phyloP scores from a whole-genome alignment of 2,329 filamentous ascomycete species.

The Fusarium sublunatum region DNA sequence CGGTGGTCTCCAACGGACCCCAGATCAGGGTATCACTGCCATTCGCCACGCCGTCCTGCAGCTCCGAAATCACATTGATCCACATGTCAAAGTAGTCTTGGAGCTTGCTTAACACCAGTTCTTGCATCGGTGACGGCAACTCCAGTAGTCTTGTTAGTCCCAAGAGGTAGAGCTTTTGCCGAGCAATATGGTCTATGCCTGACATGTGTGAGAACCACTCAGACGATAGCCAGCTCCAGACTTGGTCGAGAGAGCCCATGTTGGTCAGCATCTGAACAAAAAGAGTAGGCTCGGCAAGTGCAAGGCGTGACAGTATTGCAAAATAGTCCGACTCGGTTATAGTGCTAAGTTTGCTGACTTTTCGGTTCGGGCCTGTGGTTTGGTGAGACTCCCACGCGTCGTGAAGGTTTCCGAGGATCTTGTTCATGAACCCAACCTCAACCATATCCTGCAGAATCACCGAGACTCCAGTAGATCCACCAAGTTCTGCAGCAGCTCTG shows the following conservation, averaged over 20 bases:
- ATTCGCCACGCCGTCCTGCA: constrained; percentile 69
- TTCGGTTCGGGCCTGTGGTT: constrained; percentile 82
- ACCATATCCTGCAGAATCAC: constrained; percentile 75
- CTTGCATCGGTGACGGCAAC: constrained; percentile 66
- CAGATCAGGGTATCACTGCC: constrained; percentile 65
- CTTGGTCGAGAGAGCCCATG: constrained; percentile 59
- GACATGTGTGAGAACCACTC: constrained; percentile 78
- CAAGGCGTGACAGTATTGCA: constrained; percentile 81
- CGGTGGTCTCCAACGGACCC: constrained; percentile 54
- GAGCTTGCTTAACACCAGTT: constrained; percentile 69
- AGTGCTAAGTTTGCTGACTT: constrained; percentile 74
- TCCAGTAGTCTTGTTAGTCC: constrained; percentile 79
- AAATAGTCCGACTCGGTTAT: constrained; percentile 88
- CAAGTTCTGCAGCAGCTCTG: constrained; percentile 69
- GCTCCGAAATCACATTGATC: constrained; percentile 75
- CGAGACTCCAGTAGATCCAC: constrained; percentile 69
- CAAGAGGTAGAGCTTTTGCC: constrained; percentile 78
- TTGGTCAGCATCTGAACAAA: constrained; percentile 70
- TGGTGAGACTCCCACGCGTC: constrained; percentile 79
- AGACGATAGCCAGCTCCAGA: constrained; percentile 69
- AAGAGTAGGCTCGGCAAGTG: constrained; percentile 75
- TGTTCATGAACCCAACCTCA: constrained; percentile 69
- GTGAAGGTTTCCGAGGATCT: constrained; percentile 73
- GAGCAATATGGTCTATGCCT: constrained; percentile 71
- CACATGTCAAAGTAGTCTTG: constrained; percentile 82